Evolutionary conservation across 805 yeast species (phyloP).

Genomic region (Vanderwaltozyma verrucispora): DNA sequence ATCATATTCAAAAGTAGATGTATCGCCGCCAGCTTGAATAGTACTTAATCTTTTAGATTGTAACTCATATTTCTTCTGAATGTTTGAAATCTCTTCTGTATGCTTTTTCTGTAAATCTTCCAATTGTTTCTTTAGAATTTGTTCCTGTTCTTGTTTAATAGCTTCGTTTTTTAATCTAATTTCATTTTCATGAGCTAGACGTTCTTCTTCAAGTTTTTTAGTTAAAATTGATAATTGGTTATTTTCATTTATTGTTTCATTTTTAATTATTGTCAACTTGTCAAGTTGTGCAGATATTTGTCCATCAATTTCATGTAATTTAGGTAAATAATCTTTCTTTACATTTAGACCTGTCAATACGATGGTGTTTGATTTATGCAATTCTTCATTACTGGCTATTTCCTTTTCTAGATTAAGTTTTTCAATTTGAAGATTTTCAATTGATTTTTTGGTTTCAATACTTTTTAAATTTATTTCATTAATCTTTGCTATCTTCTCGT

Average conservation of each 20-base stretch:
- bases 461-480: conserved; percentile 14
- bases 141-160: conserved; percentile 18
- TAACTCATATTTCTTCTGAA: conserved; percentile 12
- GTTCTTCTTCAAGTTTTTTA: conserved; percentile 21
- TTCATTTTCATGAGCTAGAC: conserved; percentile 18
- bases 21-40: conserved; percentile 5
- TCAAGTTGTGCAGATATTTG: conserved; percentile 13
- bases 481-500: conserved; percentile 20
- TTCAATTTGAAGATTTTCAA: conserved; percentile 9
- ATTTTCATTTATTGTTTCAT: conserved; percentile 22
- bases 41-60: not conserved
- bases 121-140: conserved; percentile 19
- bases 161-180: conserved; percentile 15
- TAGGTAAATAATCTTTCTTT: conserved; percentile 18
- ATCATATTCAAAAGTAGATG: conserved; percentile 17
- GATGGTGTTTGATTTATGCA: conserved; percentile 10
- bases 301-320: conserved; percentile 17
- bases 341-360: conserved; percentile 10
- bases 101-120: conserved; percentile 17
- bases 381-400: conserved; percentile 9
- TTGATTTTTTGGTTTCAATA: conserved; percentile 12
- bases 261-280: conserved; percentile 19
- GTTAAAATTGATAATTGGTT: conserved; percentile 18
- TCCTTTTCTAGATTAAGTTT: conserved; percentile 13
- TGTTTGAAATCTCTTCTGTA: conserved; percentile 12